phyloP scores from a whole-genome alignment of 371 early-diverging fungal genomes.

The Mucor plumbeus region DNA sequence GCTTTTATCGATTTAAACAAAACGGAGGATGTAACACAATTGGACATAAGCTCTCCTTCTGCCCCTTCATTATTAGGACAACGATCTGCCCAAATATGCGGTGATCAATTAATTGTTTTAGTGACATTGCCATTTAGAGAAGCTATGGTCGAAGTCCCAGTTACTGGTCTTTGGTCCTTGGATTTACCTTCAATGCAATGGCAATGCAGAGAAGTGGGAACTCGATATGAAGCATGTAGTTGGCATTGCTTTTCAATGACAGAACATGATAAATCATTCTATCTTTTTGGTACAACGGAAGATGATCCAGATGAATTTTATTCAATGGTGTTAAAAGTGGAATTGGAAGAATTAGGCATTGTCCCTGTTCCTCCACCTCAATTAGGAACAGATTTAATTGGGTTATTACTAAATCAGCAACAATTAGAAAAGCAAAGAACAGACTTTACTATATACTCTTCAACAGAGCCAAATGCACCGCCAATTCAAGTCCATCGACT shows the following conservation, averaged over 20 bases:
- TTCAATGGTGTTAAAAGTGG: constrained; percentile 58
- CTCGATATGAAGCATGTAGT: constrained; percentile 52
- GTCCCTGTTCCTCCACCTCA: constrained; percentile 59
- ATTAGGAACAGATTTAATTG: constrained; percentile 59
- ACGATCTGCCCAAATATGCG: constrained; percentile 71
- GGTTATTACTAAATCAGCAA: constrained; percentile 48
- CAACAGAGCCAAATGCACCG: constrained; percentile 36
- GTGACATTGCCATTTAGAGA: constrained; percentile 58
- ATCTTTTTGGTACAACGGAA: constrained; percentile 63
- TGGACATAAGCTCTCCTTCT: constrained; percentile 57
- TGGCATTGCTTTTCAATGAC: constrained; percentile 76
- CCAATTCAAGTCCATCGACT: constrained; percentile 55
- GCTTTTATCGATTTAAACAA: constrained; percentile 56
- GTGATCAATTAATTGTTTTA: constrained; percentile 64
- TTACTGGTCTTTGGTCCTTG: constrained; percentile 68
- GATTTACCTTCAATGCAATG: constrained; percentile 68
- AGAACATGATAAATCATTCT: constrained; percentile 57
- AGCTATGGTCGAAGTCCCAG: constrained; percentile 28
- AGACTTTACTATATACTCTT: constrained; percentile 64
- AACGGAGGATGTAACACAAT: constrained; percentile 46
- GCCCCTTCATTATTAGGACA: constrained; percentile 68
- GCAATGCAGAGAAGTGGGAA: constrained; percentile 61
- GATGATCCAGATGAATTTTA: constrained; percentile 68
- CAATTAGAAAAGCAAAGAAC: constrained; percentile 41
- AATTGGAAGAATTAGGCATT: constrained; percentile 66